Conservation (phyloP, 2,329 filamentous ascomycete species). For the Eutypella sp. region DNA sequence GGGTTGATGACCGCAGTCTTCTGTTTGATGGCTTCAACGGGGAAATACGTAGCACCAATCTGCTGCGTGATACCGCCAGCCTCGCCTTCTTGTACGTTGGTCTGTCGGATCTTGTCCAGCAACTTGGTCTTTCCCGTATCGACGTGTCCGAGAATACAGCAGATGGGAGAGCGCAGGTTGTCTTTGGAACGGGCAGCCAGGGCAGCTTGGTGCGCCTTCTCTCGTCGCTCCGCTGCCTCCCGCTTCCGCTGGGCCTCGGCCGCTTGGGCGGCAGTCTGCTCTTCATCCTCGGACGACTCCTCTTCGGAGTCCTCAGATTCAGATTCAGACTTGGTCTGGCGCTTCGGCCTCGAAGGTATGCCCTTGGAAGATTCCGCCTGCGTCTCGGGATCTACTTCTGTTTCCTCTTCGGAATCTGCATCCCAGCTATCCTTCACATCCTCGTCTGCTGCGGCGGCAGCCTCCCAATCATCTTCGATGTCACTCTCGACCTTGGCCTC, state of each 20-base stretch:
- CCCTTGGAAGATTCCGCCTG: constrained; percentile 22
- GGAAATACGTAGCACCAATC: constrained; percentile 99
- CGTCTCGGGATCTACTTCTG: constrained; percentile 30
- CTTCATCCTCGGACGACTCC: constrained; percentile 65
- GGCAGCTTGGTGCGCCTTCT: constrained; percentile 87
- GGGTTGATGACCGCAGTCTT: constrained; percentile 93
- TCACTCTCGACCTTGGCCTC: constrained; percentile 53
- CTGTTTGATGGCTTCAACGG: constrained; percentile 82
- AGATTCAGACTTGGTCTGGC: constrained; percentile 41
- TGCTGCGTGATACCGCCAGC: constrained; percentile 99
- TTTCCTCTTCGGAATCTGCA: constrained; percentile 71
- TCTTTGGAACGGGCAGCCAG: constrained; percentile 88
- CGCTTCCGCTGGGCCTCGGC: constrained; percentile 76
- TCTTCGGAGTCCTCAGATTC: constrained; percentile 50
- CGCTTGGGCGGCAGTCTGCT: constrained; percentile 64
- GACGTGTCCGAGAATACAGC: constrained; percentile 99
- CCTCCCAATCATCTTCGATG: constrained; percentile 83
- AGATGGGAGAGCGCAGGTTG: constrained; percentile 93
- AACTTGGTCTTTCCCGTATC: constrained; percentile 99
- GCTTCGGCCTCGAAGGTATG: constrained; percentile 28
- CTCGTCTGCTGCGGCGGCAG: constrained; percentile 68
- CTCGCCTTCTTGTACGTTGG: constrained; percentile 98
- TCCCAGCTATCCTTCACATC: constrained; percentile 95
- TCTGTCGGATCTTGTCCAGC: constrained; percentile 96
- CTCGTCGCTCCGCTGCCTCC: constrained; percentile 81